Evolutionary conservation across 306 rosid species (phyloP).

Genomic region (Sindora glabra): DNA sequence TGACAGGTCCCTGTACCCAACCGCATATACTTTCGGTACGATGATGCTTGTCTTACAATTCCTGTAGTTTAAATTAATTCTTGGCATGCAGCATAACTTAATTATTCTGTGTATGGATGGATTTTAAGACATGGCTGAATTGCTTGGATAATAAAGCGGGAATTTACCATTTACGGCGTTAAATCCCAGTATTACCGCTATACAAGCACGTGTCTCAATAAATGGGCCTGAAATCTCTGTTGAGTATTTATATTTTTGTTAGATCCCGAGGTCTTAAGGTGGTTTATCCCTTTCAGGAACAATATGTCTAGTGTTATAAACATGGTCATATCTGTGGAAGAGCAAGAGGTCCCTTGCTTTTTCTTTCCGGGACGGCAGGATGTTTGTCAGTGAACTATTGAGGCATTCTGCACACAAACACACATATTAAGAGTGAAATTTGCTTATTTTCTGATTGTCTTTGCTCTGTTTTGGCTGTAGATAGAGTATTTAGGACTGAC

Average conservation of each 20-base stretch:
- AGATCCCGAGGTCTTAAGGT: neutral
- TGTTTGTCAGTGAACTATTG: too few species aligned
- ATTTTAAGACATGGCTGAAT: neutral
- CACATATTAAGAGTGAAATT: slow-evolving; percentile 5
- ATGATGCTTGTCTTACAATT: slow-evolving; percentile 4
- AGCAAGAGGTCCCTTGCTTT: slow-evolving; percentile 3
- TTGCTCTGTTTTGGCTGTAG: slow-evolving; percentile 33
- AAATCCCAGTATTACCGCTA: neutral
- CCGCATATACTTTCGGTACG: slow-evolving; percentile 91
- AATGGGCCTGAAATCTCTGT: slow-evolving; percentile 11
- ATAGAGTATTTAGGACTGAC: slow-evolving; percentile 77
- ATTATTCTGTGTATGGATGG: too few species aligned
- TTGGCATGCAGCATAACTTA: neutral
- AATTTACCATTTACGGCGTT: neutral
- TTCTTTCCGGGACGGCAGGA: neutral
- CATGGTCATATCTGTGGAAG: slow-evolving; percentile 9
- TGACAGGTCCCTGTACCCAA: slow-evolving; percentile 92
- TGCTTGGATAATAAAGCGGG: neutral
- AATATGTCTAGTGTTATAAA: slow-evolving; percentile 7
- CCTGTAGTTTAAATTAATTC: neutral
- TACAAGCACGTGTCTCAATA: too few species aligned
- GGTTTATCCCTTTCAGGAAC: neutral
- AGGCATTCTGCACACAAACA: too few species aligned
- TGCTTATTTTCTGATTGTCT: slow-evolving; percentile 19
- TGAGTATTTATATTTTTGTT: neutral